phyloP scores from a whole-genome alignment of 2,329 filamentous ascomycete genomes.

The Colletotrichum kahawae region DNA sequence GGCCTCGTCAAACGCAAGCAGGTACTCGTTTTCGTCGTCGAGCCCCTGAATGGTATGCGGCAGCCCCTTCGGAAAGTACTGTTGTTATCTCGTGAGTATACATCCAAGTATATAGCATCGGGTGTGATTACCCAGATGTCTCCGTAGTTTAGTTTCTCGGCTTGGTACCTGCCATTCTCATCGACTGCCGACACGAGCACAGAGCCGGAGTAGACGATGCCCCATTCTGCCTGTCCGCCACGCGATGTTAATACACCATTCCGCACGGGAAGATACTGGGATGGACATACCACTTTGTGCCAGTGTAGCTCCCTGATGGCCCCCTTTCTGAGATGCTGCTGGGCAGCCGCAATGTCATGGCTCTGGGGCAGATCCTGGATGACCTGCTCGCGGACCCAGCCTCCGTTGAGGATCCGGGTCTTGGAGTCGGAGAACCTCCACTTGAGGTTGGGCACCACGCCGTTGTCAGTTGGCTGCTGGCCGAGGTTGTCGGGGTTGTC shows the following conservation, averaged over 20 bases:
- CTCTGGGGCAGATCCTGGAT: constrained; percentile 70
- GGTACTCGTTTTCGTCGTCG: constrained; percentile 70
- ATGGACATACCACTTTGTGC: constrained; percentile 63
- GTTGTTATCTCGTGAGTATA: background rate
- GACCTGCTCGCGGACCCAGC: constrained; percentile 71
- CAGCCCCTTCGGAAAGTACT: constrained; percentile 68
- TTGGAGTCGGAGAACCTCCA: constrained; percentile 74
- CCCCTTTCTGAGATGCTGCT: constrained; percentile 72
- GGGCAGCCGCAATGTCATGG: constrained; percentile 69
- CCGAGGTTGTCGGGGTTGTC: constrained; percentile 70
- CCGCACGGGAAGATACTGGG: background rate
- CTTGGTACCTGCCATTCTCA: constrained; percentile 61
- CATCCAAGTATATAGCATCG: background rate
- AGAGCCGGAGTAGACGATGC: constrained; percentile 63
- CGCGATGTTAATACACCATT: background rate
- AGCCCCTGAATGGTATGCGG: constrained; percentile 69
- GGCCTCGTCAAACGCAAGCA: constrained; percentile 70
- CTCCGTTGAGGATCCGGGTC: constrained; percentile 65
- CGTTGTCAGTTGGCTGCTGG: constrained; percentile 65
- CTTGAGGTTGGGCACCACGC: constrained; percentile 70
- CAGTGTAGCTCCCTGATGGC: constrained; percentile 71
- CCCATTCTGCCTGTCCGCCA: constrained; percentile 65
- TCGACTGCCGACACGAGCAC: constrained; percentile 66
- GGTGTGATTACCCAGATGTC: constrained; percentile 52
- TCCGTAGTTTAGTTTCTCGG: constrained; percentile 61